Evolutionary conservation across 2,329 filamentous ascomycete species (phyloP), one percentile per base, ranked within the genome.

Genomic region (Botryotinia convoluta): DNA sequence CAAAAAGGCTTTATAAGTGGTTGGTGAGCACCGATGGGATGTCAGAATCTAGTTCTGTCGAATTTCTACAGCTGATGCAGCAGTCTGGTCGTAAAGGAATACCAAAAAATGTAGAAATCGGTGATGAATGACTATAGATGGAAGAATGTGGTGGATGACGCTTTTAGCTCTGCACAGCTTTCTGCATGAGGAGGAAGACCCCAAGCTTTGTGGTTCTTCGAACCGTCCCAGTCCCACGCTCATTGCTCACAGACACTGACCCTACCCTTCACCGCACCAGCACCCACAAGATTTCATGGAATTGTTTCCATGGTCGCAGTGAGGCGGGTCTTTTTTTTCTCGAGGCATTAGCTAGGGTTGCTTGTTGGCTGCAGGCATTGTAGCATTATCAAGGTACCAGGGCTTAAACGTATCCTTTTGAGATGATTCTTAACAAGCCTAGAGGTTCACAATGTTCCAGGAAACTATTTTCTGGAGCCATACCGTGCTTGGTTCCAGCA

Each of bases 231-330:
- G 71, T 78, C 77, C 77, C 77, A 77, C 77, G 75, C 75, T 65
- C 72, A 67, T 74, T 76, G 75, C 76, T 75, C 78, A 77, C 77
- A 77, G 77, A 79, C 78, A 74, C 75, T 74, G 71, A 69, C 69
- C 60, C 61, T 74, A 57, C 65, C 65, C 65, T 69, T 76, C 76
- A 77, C 76, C 75, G 76, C 73, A 70, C 71, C 74, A 70, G 69
- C 68, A 59, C 72, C 73, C 61, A 74, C 63, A 69, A 73, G 72
- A 76, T 74, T 75, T 75, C 75, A 77, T 75, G 64, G 69, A 57
- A 63, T 63, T 62, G n/a, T 60, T 61, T 67, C 73, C 71, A 76
- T 76, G 76, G 74, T 76, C n/a, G 72, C 69, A 74, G 71, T 73
- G 63, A 72, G 75, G 77, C 75, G 75, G 76, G 75, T 76, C 77